These are phyloP conservation scores for Zymoseptoria ardabiliae DNA, from an alignment of 2,329 filamentous ascomycete species.

Conservation along the genomic window DNA sequence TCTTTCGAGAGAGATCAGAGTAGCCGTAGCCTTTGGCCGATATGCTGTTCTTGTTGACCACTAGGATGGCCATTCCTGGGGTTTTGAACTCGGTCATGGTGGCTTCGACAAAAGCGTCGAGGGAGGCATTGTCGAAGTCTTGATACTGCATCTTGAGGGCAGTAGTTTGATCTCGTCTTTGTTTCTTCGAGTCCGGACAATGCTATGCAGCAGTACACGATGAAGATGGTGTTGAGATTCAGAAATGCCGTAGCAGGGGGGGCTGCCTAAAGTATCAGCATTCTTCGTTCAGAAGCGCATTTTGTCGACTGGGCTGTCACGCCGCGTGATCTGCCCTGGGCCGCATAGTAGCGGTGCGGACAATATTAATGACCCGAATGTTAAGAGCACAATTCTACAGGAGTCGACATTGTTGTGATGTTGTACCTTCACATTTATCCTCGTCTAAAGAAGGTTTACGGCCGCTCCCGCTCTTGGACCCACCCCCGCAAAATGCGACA, in stretches of 20 bases:
- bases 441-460: not conserved
- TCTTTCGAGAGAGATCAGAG: slow-evolving; percentile 3
- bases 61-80: slow-evolving; percentile 15
- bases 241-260: too few species aligned
- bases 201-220: not conserved
- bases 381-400: too few species aligned
- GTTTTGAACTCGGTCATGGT: slow-evolving; percentile 14
- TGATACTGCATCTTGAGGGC: slow-evolving; percentile 1
- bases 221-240: not conserved
- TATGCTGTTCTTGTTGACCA: slow-evolving; percentile 11
- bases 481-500: not conserved
- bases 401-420: too few species aligned
- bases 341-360: too few species aligned
- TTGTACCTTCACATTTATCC: not conserved
- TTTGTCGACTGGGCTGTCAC: too few species aligned
- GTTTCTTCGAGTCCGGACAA: not conserved
- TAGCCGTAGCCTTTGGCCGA: slow-evolving; percentile 13
- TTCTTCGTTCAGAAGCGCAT: too few species aligned
- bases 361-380: too few species aligned
- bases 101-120: slow-evolving; percentile 11
- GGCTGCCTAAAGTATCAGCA: too few species aligned
- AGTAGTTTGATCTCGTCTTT: not conserved
- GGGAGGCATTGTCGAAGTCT: slow-evolving; percentile 5
- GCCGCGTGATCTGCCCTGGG: too few species aligned
- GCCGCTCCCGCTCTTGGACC: not conserved